phyloP scores from a whole-genome alignment of 768 basidiomycete genomes.

The Lactarius indigo region DNA sequence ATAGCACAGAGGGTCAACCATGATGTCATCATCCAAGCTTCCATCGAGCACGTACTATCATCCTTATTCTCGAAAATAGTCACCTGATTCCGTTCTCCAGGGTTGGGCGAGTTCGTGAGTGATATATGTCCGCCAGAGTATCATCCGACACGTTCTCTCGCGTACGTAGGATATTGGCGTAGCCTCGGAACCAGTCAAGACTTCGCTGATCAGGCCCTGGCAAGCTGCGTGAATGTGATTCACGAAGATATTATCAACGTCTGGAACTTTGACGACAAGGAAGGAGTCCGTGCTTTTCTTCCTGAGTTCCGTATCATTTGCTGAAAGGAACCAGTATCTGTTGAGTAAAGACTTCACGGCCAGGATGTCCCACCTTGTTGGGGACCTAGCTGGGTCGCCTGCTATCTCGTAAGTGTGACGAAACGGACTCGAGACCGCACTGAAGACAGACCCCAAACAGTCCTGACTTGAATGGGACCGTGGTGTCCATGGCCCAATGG shows the following conservation, averaged over 20 bases:
- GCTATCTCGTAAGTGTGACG: background rate
- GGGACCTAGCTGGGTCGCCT: background rate
- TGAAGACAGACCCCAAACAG: background rate
- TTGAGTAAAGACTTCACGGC: background rate
- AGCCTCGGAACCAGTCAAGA: constrained; percentile 4
- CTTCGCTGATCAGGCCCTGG: background rate
- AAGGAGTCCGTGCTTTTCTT: background rate
- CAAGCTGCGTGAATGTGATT: background rate
- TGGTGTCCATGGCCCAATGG: background rate
- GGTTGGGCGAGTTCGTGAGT: constrained; percentile 12
- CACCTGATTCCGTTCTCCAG: background rate
- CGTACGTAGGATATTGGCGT: constrained; percentile 14
- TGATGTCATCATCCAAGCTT: background rate
- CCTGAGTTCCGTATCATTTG: background rate
- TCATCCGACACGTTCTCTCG: background rate
- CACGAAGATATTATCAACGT: constrained; percentile 8
- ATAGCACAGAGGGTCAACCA: constrained; percentile 10
- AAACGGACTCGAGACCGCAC: background rate
- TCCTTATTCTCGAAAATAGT: background rate
- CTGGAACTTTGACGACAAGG: constrained; percentile 1
- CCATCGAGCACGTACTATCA: constrained; percentile 3
- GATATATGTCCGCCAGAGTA: background rate
- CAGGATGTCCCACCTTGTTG: background rate
- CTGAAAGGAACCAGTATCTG: constrained; percentile 9
- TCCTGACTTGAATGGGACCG: background rate